Percentiles rank a stretch among this genome's conserved stretches.
These are phyloP conservation scores for Grigorovia jiainica DNA, from an alignment of 805 yeast genomes.

Conservation along the genomic window DNA sequence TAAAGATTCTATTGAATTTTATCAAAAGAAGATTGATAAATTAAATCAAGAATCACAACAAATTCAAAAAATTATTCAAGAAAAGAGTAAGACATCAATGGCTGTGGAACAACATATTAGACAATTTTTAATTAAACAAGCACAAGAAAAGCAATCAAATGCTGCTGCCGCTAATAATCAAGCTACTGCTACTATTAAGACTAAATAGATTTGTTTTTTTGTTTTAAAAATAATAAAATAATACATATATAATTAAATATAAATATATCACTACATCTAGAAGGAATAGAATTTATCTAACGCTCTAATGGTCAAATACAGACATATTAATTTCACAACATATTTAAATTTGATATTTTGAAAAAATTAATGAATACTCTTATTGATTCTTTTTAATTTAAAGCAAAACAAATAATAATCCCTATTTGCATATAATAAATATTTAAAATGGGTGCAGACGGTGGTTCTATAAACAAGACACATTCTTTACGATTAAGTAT, in stretches of 20 bases:
- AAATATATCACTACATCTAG: not conserved
- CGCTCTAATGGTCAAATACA: too few species aligned
- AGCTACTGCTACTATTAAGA: not conserved
- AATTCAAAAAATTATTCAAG: constrained; percentile 63
- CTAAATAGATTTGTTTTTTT: not conserved
- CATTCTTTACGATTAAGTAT: constrained; percentile 30
- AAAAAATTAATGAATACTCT: too few species aligned
- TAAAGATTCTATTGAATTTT: constrained; percentile 59
- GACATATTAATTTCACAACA: too few species aligned
- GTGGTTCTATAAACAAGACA: constrained; percentile 60
- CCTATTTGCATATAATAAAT: not conserved
- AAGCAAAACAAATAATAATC: too few species aligned
- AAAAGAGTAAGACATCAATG: constrained; percentile 45
- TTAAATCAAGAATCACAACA: constrained; percentile 64
- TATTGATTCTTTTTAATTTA: too few species aligned
- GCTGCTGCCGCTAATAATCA: not conserved
- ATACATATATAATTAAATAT: not conserved
- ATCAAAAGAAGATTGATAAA: constrained; percentile 62
- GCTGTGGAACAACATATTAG: constrained; percentile 27
- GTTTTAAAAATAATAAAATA: too few species aligned
- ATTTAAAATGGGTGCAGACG: constrained; percentile 42
- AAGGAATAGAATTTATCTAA: too few species aligned
- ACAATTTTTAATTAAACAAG: constrained; percentile 18
- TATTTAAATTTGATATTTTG: too few species aligned
- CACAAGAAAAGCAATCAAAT: constrained; percentile 7